Evolutionary conservation across 495 filamentous ascomycete genomes (phyloP), one percentile per base, ranked within the genome.

Genomic region (Achaetomiella virescens): DNA sequence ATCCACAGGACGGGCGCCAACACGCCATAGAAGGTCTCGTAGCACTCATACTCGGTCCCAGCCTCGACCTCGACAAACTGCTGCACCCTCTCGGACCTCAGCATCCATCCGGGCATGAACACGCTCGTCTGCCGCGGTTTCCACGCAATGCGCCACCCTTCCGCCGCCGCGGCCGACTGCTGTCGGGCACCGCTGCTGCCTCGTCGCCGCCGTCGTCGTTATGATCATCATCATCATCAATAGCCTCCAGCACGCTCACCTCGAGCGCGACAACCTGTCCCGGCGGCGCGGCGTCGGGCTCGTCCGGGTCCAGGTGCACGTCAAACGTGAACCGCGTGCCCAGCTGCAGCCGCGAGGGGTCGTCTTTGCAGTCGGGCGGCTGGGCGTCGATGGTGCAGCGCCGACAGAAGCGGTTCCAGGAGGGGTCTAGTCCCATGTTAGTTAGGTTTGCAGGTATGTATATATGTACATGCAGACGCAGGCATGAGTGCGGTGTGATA

Each of bases 21-120:
- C 38, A 48, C 9, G 0, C 72, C 72, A 9, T 69, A 68, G 37
- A 73, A 73, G n/a, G 72, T 74, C 64, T 74, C 72, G 69, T 67
- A 73, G 61, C 62, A 67, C 9, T 17, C 21, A 42, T 74, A 74
- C 24, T 57, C 55, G 1, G 49, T 65, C 36, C 50, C 55, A 12
- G 50, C 67, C 14, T 12, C 45, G 0, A 27, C 53, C 27, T 70
- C 63, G 6, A 72, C 43, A 47, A 71, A 70, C 58, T 74, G 70
- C 58, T 72, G 69, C 46, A 72, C 63, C 21, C 72, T 59, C 64
- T 74, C 72, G n/a, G 59, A 61, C 6, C 55, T 58, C 25, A 72
- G 61, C 63, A 71, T 21, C 42, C 60, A 66, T 15, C 3, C 27
- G 0, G 72, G 66, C 43, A 61, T 36, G 10, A 52, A 24, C 47